Base-by-base conservation (phyloP, 306 rosid genomes). In the Ochetophila trinervis region DNA sequence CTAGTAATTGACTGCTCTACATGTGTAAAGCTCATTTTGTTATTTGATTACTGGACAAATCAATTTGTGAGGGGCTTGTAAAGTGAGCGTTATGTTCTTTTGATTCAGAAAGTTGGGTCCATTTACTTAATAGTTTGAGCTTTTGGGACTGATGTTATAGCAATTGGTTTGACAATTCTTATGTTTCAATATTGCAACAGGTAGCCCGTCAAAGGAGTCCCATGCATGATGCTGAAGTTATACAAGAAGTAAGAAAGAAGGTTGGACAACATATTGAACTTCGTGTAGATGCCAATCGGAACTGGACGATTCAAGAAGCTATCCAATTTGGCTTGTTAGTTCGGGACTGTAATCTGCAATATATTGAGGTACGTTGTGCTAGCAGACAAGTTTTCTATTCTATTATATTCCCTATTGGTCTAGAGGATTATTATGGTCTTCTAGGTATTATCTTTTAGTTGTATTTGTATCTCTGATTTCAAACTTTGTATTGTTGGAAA, bases 301-400 rank as follows among this genome's bases (percentile, higher is more conserved):
- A 70, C 49, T 93, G 98, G 98, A 89, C 89, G 57, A 89, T 74
- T 74, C 78, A 87, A 74, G 97, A 93, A 81, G 98, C 97, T 66
- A 79, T 89, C 50, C 76, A 79, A 67, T 93, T 93, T 79, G 82
- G 88, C 67, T 87, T 88, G 76, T 68, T 84, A 35, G 87, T 86
- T 71, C 81, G 84, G 86, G 94, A 86, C 70, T 89, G 88, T 74
- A 64, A 81, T 81, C 84, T 93, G 73, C 88, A 89, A 76, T 93
- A 84, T 77, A 84, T 93, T 47, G 98, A 93, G 96, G 98, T 87
- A 84, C 51, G 36, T 36, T 36, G 30, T 14, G 6, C 24, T 67
- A 40, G 53, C 21, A 16, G 54, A 8, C 17, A 4, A 50, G 18
- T 6, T 16, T 3, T 15, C 19, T 8, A 11, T 62, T 45, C 18